phyloP scores from a whole-genome alignment of 2,329 filamentous ascomycete species.

The Aureobasidium mangrovei region DNA sequence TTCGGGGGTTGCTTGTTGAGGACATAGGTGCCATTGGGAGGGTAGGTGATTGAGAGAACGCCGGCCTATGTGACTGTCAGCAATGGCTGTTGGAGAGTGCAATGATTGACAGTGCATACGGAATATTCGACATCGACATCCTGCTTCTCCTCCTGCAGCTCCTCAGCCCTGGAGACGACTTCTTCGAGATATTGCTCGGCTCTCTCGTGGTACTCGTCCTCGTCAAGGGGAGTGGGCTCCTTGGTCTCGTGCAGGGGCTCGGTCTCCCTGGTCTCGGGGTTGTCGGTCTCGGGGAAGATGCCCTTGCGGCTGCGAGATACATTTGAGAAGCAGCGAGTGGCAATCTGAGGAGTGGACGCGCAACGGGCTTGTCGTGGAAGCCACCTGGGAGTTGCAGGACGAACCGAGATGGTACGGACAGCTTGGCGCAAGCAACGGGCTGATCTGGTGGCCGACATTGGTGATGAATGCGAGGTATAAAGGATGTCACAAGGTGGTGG shows the following conservation, averaged over 20 bases:
- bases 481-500: not conserved
- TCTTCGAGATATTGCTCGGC: conserved; percentile 66
- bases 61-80: conserved; percentile 53
- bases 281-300: conserved; percentile 35
- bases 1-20: conserved; percentile 98
- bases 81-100: not conserved
- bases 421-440: conserved; percentile 20
- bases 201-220: conserved; percentile 65
- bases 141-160: conserved; percentile 60
- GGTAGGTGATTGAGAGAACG: conserved; percentile 68
- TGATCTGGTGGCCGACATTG: conserved; percentile 21
- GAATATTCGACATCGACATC: conserved; percentile 84
- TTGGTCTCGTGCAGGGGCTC: conserved; percentile 31
- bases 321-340: conserved; percentile 11
- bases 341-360: conserved; percentile 13
- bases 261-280: conserved; percentile 32
- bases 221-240: conserved; percentile 56
- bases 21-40: conserved; percentile 70
- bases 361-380: conserved; percentile 3
- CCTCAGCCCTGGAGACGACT: conserved; percentile 56
- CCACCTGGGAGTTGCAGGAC: conserved; percentile 8
- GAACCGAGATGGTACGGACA: conserved; percentile 17
- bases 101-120: conserved; percentile 39
- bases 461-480: not conserved
- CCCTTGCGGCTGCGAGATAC: conserved; percentile 19